A percentile compares a stretch with the other conserved stretches of the same genome.
phyloP scores from a whole-genome alignment of 371 early-diverging fungal species.

The Cladochytrium tenue region DNA sequence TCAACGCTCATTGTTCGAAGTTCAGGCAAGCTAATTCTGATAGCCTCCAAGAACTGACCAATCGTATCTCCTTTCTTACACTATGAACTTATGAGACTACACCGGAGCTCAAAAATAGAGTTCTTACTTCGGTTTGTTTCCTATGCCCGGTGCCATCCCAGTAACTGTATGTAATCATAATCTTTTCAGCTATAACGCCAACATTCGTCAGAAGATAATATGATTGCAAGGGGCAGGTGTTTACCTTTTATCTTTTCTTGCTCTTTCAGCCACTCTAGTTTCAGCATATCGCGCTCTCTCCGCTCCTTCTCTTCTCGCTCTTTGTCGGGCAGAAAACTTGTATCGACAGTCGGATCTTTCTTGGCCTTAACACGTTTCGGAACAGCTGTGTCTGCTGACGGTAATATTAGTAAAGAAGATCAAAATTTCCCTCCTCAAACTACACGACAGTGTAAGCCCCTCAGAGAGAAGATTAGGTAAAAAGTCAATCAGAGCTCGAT shows the following conservation, averaged over 20 bases:
- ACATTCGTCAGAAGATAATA: no score
- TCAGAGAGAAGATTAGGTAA: constrained; percentile 44
- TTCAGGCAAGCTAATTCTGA: constrained; percentile 78
- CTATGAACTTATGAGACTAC: constrained; percentile 14
- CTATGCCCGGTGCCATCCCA: constrained; percentile 97
- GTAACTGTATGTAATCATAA: constrained; percentile 84
- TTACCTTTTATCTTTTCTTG: constrained; percentile 77
- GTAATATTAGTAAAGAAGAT: no score
- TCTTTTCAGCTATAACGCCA: constrained; percentile 75
- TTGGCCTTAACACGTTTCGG: constrained; percentile 42
- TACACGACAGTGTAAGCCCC: no score
- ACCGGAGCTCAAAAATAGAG: no score
- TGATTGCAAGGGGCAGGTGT: no score
- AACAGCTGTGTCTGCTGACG: no score
- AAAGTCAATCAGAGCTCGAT: no score
- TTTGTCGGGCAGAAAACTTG: constrained; percentile 90
- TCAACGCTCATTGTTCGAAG: constrained; percentile 81
- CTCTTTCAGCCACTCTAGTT: constrained; percentile 74
- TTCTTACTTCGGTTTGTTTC: constrained; percentile 71
- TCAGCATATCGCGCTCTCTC: constrained; percentile 70
- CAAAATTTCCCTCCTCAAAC: no score
- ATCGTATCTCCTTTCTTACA: constrained; percentile 91
- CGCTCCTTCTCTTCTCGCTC: constrained; percentile 83
- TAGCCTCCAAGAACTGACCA: constrained; percentile 80
- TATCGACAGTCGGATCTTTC: constrained; percentile 90